These are phyloP conservation scores for Cladosporium sp. DNA, from an alignment of 2,329 filamentous ascomycete species.

Conservation along the genomic window DNA sequence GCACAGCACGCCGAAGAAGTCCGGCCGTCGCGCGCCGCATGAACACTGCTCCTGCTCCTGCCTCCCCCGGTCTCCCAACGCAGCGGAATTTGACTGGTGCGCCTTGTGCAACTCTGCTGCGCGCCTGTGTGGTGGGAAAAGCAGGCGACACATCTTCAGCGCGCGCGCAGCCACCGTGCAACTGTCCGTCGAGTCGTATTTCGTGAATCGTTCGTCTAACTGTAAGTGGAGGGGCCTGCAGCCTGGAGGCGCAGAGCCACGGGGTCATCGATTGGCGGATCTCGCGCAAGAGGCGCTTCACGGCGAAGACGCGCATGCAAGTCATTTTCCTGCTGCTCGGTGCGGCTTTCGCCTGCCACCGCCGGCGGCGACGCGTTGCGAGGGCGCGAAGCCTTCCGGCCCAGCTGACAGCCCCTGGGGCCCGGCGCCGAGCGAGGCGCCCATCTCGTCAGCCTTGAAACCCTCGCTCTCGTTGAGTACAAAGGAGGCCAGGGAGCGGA, in stretches of 20 bases:
- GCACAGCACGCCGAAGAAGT: slow-evolving; percentile 19
- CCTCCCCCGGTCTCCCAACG: slow-evolving; percentile 9
- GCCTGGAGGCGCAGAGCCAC: slow-evolving; percentile 5
- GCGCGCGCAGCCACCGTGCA: slow-evolving; percentile 4
- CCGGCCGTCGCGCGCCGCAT: slow-evolving; percentile 12
- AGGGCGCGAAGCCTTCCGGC: slow-evolving; percentile 11
- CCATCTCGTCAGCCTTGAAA: slow-evolving; percentile 47
- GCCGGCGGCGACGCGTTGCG: slow-evolving; percentile 12
- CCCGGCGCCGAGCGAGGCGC: slow-evolving; percentile 5
- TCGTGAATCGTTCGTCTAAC: background rate
- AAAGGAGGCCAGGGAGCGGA: slow-evolving; percentile 62
- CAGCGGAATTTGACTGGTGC: slow-evolving; percentile 8
- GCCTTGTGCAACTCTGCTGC: background rate
- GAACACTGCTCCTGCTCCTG: slow-evolving; percentile 12
- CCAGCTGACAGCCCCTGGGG: background rate
- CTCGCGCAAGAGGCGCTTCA: background rate
- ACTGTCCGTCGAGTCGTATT: background rate
- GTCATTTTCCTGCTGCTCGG: slow-evolving; percentile 25
- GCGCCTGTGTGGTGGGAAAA: background rate
- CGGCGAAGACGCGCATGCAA: slow-evolving; percentile 16
- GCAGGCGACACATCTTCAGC: slow-evolving; percentile 3
- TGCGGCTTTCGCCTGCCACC: slow-evolving; percentile 28
- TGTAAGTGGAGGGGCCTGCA: slow-evolving; percentile 1
- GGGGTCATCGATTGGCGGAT: background rate
- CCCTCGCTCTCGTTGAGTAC: slow-evolving; percentile 75